These are phyloP conservation scores for Ascoidea rubescens DNA, from an alignment of 805 yeast species.

Conservation along the genomic window DNA sequence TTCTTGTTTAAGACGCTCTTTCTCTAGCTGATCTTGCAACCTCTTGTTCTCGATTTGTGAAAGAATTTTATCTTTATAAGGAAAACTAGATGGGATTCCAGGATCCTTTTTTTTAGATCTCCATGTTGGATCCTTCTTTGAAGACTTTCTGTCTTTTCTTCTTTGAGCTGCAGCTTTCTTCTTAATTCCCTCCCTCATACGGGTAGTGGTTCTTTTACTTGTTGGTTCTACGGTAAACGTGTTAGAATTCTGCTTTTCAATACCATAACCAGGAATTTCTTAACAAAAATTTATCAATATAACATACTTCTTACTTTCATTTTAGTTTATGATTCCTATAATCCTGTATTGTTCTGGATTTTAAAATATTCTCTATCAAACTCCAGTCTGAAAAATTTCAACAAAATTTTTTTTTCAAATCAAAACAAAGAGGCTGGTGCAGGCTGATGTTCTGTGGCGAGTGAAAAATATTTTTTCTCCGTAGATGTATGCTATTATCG, in stretches of 20 bases:
- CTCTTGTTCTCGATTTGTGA: conserved; percentile 55
- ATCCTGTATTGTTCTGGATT: too few species aligned
- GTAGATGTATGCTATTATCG: too few species aligned
- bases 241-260: neutral
- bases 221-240: conserved; percentile 19
- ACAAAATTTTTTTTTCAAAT: too few species aligned
- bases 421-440: too few species aligned
- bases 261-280: too few species aligned
- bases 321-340: too few species aligned
- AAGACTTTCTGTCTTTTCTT: conserved; percentile 65
- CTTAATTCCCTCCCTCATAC: conserved; percentile 91
- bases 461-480: too few species aligned
- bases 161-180: conserved; percentile 90
- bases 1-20: conserved; percentile 34
- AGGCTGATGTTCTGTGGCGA: too few species aligned
- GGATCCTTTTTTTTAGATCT: conserved; percentile 77
- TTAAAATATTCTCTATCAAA: too few species aligned
- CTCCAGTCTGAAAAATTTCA: too few species aligned
- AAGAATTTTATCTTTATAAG: conserved; percentile 78
- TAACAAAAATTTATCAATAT: too few species aligned
- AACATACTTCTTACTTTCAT: too few species aligned
- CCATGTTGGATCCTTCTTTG: conserved; percentile 93
- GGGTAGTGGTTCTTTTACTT: conserved; percentile 81
- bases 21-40: conserved; percentile 40
- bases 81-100: conserved; percentile 91